These are phyloP conservation scores for Drosera spatulata DNA, from an alignment of 179 eudicot genomes.

Conservation along the genomic window DNA sequence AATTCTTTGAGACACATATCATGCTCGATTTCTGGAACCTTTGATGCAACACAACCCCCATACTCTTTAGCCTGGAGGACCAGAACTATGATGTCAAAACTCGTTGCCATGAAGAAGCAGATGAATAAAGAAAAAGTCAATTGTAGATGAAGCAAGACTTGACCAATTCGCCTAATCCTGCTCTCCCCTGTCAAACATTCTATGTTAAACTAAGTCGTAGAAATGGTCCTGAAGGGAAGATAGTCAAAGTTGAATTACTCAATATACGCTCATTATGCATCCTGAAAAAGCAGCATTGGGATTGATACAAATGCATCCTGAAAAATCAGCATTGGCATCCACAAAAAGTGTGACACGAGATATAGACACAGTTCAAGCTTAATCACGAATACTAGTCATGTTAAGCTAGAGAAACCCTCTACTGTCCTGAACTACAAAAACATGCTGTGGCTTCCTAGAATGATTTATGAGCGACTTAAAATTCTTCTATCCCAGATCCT, in stretches of 20 bases:
- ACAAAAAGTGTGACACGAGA: too few species aligned
- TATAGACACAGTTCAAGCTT: too few species aligned
- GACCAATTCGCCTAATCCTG: too few species aligned
- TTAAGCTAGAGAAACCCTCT: too few species aligned
- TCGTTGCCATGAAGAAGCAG: conserved; percentile 1
- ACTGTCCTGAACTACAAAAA: too few species aligned
- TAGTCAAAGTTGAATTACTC: neutral
- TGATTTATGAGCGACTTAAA: too few species aligned
- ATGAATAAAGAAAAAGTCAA: neutral
- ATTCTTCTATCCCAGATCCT: too few species aligned
- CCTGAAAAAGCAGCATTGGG: neutral
- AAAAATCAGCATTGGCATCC: neutral
- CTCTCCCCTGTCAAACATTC: too few species aligned
- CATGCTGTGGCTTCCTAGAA: too few species aligned
- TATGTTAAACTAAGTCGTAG: too few species aligned
- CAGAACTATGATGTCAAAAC: conserved; percentile 6
- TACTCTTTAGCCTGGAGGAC: conserved; percentile 71
- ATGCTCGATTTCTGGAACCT: conserved; percentile 83
- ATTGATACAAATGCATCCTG: neutral
- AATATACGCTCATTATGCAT: neutral
- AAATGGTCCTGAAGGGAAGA: too few species aligned
- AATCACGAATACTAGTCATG: too few species aligned
- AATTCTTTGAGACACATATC: conserved; percentile 94
- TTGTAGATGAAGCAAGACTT: neutral
- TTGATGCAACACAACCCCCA: conserved; percentile 82